A percentile compares a stretch with the other conserved stretches of the same genome.
These are phyloP conservation scores for Phytopythium chamaehyphon DNA, from an alignment of 352 stramenopile genomes.

Conservation along the genomic window DNA sequence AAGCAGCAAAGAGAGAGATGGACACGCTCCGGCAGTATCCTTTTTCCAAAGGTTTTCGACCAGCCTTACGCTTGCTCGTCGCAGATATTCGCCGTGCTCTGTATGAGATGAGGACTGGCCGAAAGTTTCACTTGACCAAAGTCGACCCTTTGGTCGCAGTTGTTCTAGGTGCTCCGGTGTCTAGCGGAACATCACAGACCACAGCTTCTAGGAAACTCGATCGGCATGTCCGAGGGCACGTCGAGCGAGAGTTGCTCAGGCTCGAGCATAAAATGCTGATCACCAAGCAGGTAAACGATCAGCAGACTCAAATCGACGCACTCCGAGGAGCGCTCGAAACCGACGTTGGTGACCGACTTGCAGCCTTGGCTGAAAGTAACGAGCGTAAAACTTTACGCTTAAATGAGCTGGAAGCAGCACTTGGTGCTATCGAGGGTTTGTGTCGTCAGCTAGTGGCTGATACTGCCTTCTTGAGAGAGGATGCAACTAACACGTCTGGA, in stretches of 20 bases:
- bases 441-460: slow-evolving; percentile 60
- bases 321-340: slow-evolving; percentile 33
- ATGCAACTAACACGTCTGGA: slow-evolving; percentile 12
- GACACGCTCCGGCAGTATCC: slow-evolving; percentile 50
- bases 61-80: slow-evolving; percentile 25
- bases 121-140: slow-evolving; percentile 35
- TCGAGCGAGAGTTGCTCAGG: slow-evolving; percentile 19
- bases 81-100: slow-evolving; percentile 42
- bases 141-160: slow-evolving; percentile 50
- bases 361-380: slow-evolving; percentile 47
- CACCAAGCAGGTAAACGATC: slow-evolving; percentile 27
- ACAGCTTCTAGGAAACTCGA: slow-evolving; percentile 46
- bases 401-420: slow-evolving; percentile 52
- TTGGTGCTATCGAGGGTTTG: slow-evolving; percentile 59
- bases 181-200: background rate
- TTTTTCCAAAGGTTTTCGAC: slow-evolving; percentile 44
- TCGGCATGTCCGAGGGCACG: slow-evolving; percentile 38
- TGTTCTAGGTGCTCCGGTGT: background rate
- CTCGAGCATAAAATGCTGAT: slow-evolving; percentile 20
- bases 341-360: slow-evolving; percentile 40
- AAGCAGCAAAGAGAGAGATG: slow-evolving; percentile 24
- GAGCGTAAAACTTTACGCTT: slow-evolving; percentile 51
- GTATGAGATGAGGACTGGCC: slow-evolving; percentile 38
- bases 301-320: slow-evolving; percentile 46
- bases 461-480: slow-evolving; percentile 33